phyloP scores from a whole-genome alignment of 345 rosid species.

The Garcia nutans region DNA sequence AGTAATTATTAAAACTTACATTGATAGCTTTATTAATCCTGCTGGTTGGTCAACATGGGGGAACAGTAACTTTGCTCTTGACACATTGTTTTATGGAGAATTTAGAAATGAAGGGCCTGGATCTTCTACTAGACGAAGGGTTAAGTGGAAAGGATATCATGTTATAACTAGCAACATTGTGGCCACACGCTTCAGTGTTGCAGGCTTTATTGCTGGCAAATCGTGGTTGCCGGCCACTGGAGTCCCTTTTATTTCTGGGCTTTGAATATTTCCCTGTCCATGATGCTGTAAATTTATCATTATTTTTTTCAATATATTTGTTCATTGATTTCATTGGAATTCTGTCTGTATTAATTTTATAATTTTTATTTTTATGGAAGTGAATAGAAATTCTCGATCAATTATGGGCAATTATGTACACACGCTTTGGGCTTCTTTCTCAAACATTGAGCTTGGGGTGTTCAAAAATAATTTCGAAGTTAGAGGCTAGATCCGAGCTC shows the following conservation, averaged over 20 bases:
- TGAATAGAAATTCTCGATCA: too few relatives aligned
- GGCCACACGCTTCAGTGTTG: constrained; percentile 29
- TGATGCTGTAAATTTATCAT: neutral
- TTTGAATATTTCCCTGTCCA: constrained; percentile 6
- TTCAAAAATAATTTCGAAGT: too few relatives aligned
- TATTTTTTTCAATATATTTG: neutral
- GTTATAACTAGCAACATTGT: constrained; percentile 16
- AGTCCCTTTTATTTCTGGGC: constrained; percentile 28
- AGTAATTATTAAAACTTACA: constrained; percentile 47
- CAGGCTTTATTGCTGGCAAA: constrained; percentile 26
- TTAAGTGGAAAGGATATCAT: constrained; percentile 49
- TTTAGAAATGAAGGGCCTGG: constrained; percentile 51
- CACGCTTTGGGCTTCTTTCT: too few relatives aligned
- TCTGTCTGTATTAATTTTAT: neutral
- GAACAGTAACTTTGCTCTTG: constrained; percentile 28
- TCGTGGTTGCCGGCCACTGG: constrained; percentile 34
- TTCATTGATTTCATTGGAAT: constrained; percentile 4
- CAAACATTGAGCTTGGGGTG: too few relatives aligned
- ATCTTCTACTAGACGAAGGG: constrained; percentile 43
- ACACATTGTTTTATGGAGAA: constrained; percentile 47
- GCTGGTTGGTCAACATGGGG: constrained; percentile 58
- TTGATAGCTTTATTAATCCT: constrained; percentile 48
- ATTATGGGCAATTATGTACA: too few relatives aligned
- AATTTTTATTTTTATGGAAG: too few relatives aligned
- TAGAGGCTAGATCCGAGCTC: too few relatives aligned